Evolutionary conservation across 2,329 filamentous ascomycete species (phyloP).

Genomic region (Fusarium dimerum): DNA sequence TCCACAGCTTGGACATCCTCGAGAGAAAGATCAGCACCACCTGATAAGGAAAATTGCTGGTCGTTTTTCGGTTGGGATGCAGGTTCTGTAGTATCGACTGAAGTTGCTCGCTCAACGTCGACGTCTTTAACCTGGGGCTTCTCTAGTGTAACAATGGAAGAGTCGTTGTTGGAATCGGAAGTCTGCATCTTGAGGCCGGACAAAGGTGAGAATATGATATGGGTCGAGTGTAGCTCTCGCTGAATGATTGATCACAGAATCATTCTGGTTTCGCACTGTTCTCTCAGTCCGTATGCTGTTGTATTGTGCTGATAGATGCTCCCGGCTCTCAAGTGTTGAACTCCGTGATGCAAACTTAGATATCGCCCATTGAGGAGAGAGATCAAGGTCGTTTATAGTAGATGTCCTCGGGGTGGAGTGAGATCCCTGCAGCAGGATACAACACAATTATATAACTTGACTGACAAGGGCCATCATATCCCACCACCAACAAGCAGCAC

Average conservation of each 20-base stretch:
- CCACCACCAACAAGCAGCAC: neutral
- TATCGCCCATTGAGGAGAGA: too few species aligned
- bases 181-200: neutral
- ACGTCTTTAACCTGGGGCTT: neutral
- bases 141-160: neutral
- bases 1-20: constrained; percentile 58
- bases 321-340: too few species aligned
- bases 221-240: neutral
- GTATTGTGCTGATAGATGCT: too few species aligned
- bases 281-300: neutral
- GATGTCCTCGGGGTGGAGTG: too few species aligned
- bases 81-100: constrained; percentile 33
- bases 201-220: neutral
- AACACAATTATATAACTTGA: too few species aligned
- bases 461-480: too few species aligned
- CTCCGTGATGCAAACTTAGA: too few species aligned
- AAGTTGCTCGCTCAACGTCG: constrained; percentile 30
- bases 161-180: neutral
- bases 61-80: constrained; percentile 9
- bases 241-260: neutral
- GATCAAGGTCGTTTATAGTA: too few species aligned
- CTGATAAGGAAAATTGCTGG: constrained; percentile 32
- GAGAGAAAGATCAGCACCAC: constrained; percentile 42
- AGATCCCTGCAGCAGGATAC: too few species aligned
- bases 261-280: neutral